Evolutionary conservation across 2,329 filamentous ascomycete species (phyloP).

Genomic region (Colletotrichum lentis): DNA sequence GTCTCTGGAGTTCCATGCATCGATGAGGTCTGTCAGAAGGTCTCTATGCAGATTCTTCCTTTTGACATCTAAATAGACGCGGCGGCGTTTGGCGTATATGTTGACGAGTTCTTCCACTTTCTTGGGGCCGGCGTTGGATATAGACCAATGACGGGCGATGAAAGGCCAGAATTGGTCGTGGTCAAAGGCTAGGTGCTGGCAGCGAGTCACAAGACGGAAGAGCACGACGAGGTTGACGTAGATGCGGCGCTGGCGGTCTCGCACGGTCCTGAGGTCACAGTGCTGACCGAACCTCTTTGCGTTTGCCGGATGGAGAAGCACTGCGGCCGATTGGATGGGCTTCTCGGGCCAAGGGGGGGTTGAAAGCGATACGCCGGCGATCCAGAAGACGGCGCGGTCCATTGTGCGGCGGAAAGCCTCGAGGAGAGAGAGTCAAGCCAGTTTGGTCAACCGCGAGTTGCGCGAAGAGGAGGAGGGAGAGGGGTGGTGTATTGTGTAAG

Average conservation of each 20-base stretch:
- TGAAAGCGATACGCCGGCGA: constrained; percentile 18
- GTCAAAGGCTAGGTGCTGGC: constrained; percentile 27
- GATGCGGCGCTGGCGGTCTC: constrained; percentile 16
- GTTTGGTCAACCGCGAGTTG: no score
- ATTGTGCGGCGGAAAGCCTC: no score
- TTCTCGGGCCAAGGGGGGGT: constrained; percentile 11
- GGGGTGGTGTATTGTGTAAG: no score
- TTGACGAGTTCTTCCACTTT: constrained; percentile 3
- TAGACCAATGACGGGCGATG: neutral
- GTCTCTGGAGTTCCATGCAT: constrained; percentile 15
- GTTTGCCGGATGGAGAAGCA: constrained; percentile 12
- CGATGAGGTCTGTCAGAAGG: constrained; percentile 31
- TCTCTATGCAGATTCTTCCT: neutral
- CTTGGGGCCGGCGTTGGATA: no score
- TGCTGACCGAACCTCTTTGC: neutral
- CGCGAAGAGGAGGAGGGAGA: no score
- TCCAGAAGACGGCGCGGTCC: neutral
- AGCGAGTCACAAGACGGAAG: constrained; percentile 14
- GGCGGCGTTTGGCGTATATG: constrained; percentile 16
- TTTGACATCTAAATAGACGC: neutral
- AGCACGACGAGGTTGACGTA: constrained; percentile 27
- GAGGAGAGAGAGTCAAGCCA: neutral
- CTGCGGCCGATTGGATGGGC: neutral
- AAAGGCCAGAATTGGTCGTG: constrained; percentile 18
- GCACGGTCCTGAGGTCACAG: neutral